Conservation (phyloP, 2,329 filamentous ascomycete species). For the Zymoseptoria tritici region DNA sequence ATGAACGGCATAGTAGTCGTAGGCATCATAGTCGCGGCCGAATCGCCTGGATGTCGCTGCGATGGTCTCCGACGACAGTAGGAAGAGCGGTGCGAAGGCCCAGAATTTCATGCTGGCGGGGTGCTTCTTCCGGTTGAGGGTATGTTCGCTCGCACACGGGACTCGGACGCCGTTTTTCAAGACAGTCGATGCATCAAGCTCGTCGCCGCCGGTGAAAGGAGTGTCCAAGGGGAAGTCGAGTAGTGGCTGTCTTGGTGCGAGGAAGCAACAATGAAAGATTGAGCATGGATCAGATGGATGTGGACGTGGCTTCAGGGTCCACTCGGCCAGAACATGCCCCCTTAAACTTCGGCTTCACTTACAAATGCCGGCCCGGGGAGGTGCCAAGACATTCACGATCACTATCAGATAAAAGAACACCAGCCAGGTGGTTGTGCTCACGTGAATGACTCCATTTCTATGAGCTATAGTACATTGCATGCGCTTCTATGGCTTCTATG, state of each 20-base stretch:
- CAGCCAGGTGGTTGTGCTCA: background rate
- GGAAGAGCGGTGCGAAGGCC: background rate
- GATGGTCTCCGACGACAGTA: background rate
- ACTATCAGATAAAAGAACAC: background rate
- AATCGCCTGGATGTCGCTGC: background rate
- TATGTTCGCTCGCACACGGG: background rate
- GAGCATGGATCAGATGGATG: background rate
- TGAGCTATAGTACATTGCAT: background rate
- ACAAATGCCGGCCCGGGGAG: background rate
- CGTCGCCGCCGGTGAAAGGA: background rate
- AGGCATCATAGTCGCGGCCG: slow-evolving; percentile 52
- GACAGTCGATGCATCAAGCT: background rate
- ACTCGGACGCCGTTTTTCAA: background rate
- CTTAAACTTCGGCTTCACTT: background rate
- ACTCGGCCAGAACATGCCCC: background rate
- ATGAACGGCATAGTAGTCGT: slow-evolving; percentile 92
- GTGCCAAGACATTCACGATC: background rate
- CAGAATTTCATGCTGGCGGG: background rate
- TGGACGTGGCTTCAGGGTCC: background rate
- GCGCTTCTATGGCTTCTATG: background rate
- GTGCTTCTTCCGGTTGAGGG: background rate
- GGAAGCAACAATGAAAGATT: background rate
- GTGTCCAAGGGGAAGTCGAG: background rate
- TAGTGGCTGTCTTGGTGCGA: background rate
- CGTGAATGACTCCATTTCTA: background rate